A percentile compares a stretch with the other conserved stretches of the same genome.
Conservation (phyloP, 495 filamentous ascomycete genomes). For the Penicillium macrosclerotiorum region DNA sequence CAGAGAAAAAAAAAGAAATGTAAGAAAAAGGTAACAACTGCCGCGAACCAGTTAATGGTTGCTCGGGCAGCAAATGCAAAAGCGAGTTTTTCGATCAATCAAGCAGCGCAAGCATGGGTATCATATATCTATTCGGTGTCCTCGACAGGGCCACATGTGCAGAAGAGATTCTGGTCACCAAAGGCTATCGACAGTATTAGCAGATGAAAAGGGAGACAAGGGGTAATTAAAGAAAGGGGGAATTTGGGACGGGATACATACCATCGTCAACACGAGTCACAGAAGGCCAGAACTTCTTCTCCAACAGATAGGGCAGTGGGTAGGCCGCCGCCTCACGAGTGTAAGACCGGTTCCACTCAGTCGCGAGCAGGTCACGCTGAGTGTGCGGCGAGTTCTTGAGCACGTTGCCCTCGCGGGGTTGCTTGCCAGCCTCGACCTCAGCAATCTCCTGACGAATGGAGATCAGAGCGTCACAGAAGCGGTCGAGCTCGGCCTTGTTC, state of each 20-base stretch:
- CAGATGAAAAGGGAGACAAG: neutral
- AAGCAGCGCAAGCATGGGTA: slow-evolving; percentile 36
- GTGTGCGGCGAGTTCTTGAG: slow-evolving; percentile 92
- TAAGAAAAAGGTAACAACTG: too few relatives aligned
- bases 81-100: slow-evolving; percentile 9
- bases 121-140: slow-evolving; percentile 43
- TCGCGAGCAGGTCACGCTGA: slow-evolving; percentile 69
- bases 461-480: slow-evolving; percentile 91
- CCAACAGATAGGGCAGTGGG: slow-evolving; percentile 76
- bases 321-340: slow-evolving; percentile 83
- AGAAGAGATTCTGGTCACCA: slow-evolving; percentile 92
- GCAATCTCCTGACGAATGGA: slow-evolving; percentile 84
- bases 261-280: slow-evolving; percentile 90
- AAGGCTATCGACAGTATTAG: slow-evolving; percentile 57
- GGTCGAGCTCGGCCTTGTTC: slow-evolving; percentile 88
- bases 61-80: slow-evolving; percentile 2
- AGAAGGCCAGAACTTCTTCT: slow-evolving; percentile 98
- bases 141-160: slow-evolving; percentile 84
- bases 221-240: neutral
- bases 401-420: slow-evolving; percentile 80
- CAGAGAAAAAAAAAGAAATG: slow-evolving; percentile 16
- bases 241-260: slow-evolving; percentile 42
- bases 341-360: slow-evolving; percentile 77
- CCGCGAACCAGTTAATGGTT: slow-evolving; percentile 10
- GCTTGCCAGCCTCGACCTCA: slow-evolving; percentile 76